A percentile compares a stretch with the other conserved stretches of the same genome.
These are phyloP conservation scores for Fraxinus xanthoxyloides DNA, from an alignment of 305 asterid species.

Conservation along the genomic window DNA sequence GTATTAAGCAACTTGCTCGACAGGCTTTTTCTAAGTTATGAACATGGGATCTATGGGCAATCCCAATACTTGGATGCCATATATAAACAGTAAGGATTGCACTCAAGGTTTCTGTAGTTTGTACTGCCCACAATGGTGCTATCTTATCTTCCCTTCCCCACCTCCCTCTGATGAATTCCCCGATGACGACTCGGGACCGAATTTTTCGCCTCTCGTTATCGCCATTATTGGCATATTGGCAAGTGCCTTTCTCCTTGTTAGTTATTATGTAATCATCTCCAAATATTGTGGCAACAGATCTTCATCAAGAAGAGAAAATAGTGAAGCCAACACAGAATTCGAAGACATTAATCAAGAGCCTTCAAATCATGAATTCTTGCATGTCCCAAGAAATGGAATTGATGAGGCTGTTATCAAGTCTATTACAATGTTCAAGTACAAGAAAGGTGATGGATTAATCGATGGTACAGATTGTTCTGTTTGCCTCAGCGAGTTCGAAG, in stretches of 20 bases:
- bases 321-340: conserved; percentile 1
- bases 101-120: conserved; percentile 50
- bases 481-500: conserved; percentile 54
- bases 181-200: conserved; percentile 27
- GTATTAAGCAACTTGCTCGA: not conserved
- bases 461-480: conserved; percentile 50
- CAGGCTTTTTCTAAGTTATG: not conserved
- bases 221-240: conserved; percentile 28
- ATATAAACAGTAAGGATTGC: conserved; percentile 47
- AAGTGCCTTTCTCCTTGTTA: conserved; percentile 32
- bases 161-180: conserved; percentile 31
- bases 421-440: conserved; percentile 40
- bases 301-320: conserved; percentile 20
- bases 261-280: conserved; percentile 37
- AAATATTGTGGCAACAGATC: conserved; percentile 30
- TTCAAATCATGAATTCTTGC: conserved; percentile 27
- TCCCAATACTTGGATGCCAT: conserved; percentile 43
- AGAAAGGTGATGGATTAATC: conserved; percentile 30
- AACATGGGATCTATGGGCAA: conserved; percentile 26
- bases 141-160: conserved; percentile 48
- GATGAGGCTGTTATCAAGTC: conserved; percentile 44
- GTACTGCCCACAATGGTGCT: conserved; percentile 61
- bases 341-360: conserved; percentile 28
- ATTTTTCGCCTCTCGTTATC: conserved; percentile 33
- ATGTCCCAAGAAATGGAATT: conserved; percentile 35